Evolutionary conservation across 108 stramenopile species (phyloP), one percentile per base, ranked within the genome.

Genomic region (Aurantiochytrium sp.): DNA sequence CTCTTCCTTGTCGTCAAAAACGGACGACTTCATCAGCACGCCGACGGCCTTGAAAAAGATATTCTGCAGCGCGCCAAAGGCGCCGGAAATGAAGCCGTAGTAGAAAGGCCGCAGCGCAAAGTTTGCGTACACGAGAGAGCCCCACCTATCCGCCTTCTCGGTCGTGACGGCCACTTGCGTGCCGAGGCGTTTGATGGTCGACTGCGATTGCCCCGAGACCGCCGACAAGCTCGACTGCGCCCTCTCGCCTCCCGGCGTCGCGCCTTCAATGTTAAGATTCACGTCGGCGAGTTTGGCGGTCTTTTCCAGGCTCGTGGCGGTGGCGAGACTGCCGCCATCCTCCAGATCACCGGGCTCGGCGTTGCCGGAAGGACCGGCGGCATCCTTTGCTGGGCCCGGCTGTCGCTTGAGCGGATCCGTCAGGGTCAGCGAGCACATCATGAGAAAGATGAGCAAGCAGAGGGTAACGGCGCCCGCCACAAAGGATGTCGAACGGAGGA

Each of bases 41-140:
- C 73, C 73, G 6, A 81, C 73, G 24, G 24, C 30, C 32, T 81
- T 81, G 45, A 81, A 81, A 42, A 81, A 81, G 24, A 81, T 81
- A 48, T 81, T 81, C 3, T 81, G 73, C 0, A 81, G 39, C n/a
- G 73, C 73, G 39, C 73, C 73, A 48, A 81, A 24, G 2, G 19
- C 73, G 6, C 73, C 73, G 36, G 42, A n/a, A 15, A 81, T 24
- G 32, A 81, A 81, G 15, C 73, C 73, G 24, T 81, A 81, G 24
- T 81, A 81, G 30, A 81, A 81, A 12, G 73, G 73, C 12, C 73
- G 39, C 45, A 48, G 6, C 1, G 73, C 45, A 48, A 81, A 81
- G 73, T 81, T 81, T 17, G 45, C 73, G 32, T 48, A 2, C 6
- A 6, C 42, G 19, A 65, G 59, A 15, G 15, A 24, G 59, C 22